Evolutionary conservation across 805 yeast genomes (phyloP), one percentile per base, ranked within the genome.

Genomic region (Torulaspora franciscae): DNA sequence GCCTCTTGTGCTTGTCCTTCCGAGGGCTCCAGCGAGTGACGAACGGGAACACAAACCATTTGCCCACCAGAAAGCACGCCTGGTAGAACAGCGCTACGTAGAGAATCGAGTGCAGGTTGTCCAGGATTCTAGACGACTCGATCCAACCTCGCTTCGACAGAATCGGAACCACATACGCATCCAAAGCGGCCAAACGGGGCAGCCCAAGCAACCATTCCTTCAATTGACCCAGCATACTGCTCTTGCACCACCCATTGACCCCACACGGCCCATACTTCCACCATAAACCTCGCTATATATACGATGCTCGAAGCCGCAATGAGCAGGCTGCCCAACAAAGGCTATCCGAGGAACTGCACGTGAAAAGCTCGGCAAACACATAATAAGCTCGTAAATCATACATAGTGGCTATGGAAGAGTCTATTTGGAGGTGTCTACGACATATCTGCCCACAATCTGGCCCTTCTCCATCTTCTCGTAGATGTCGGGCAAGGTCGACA

Each of bases 391-490:
- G 14, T 33, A 33, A 19, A n/a, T 33, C 37, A 19, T 33, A 33
- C 22, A 33, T 33, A 33, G 8, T 22, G 25, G 37, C n/a, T 19
- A 33, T 33, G 17, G n/a, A n/a, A 14, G 14, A 11, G 19, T n/a
- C 36, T 37, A 81, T 64, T 79, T 77, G 51, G 73, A 65, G 43
- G 84, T 80, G 74, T 85, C 95, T 57, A 85, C 80, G 45, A 87
- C 95, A 66, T 81, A 80, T 70, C 95, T 78, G 62, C 95, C 95
- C 55, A 81, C 77, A 63, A 87, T 81, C 72, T 82, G 77, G 58
- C 93, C 93, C 68, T 80, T 73, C 67, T 76, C 83, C 95, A 87
- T 86, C 66, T 77, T 73, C 55, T 78, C 74, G 73, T 76, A 85
- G 50, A 85, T 83, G 42, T 65, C 66, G 50, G 83, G 78, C 58